Evolutionary conservation across 768 basidiomycete species (phyloP).

Genomic region (Tulasnella sp.): DNA sequence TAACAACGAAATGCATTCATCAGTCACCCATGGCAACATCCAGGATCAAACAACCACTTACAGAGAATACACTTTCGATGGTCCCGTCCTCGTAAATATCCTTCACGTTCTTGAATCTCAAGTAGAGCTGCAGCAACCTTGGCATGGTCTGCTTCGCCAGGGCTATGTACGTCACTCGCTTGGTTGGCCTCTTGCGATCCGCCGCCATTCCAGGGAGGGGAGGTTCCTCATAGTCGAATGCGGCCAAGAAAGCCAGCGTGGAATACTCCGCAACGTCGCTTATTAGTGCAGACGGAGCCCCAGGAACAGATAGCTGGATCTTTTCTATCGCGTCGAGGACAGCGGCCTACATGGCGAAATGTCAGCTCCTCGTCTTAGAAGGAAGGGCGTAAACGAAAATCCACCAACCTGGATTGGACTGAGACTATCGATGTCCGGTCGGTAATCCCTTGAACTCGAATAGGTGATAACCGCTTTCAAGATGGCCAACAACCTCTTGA

Average conservation of each 20-base stretch:
- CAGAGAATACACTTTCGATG: slow-evolving; percentile 71
- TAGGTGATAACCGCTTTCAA: slow-evolving; percentile 72
- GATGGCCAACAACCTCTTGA: slow-evolving; percentile 65
- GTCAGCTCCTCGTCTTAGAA: neutral
- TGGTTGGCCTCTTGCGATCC: slow-evolving; percentile 41
- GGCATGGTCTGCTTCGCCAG: slow-evolving; percentile 87
- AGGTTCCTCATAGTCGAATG: slow-evolving; percentile 48
- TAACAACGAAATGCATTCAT: slow-evolving; percentile 27
- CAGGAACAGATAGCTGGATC: slow-evolving; percentile 56
- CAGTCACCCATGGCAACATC: neutral
- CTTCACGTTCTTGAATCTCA: slow-evolving; percentile 49
- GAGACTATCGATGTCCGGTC: slow-evolving; percentile 77
- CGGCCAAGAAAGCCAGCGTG: slow-evolving; percentile 79
- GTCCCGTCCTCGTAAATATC: slow-evolving; percentile 76
- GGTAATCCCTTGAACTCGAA: slow-evolving; percentile 71
- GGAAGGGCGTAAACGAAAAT: neutral
- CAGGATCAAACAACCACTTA: slow-evolving; percentile 27
- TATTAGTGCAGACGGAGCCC: slow-evolving; percentile 65
- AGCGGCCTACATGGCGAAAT: slow-evolving; percentile 41
- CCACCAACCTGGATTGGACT: slow-evolving; percentile 64
- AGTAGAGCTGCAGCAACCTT: slow-evolving; percentile 66
- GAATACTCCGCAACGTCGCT: slow-evolving; percentile 77
- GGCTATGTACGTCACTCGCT: slow-evolving; percentile 80
- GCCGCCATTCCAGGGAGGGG: slow-evolving; percentile 28
- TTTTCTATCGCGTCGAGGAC: slow-evolving; percentile 61